A percentile compares a stretch with the other conserved stretches of the same genome.
Conservation (phyloP, 441 rosid species). For the Erodium chrysanthum region DNA sequence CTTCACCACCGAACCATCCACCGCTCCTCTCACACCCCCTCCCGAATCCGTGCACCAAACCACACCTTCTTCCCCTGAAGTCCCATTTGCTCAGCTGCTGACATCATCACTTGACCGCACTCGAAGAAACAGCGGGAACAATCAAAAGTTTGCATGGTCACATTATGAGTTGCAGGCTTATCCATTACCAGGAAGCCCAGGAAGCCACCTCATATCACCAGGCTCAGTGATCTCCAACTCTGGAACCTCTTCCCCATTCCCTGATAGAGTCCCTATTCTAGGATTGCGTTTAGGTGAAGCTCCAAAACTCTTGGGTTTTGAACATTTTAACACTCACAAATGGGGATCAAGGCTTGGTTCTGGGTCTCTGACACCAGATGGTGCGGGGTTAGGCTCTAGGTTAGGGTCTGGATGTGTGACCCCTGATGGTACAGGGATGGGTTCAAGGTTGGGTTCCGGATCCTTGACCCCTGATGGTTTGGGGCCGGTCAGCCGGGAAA, state of each 20-base stretch:
- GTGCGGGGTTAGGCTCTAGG: slow-evolving; percentile 38
- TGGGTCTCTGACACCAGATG: slow-evolving; percentile 62
- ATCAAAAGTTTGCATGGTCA: slow-evolving; percentile 55
- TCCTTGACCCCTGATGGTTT: too few species aligned
- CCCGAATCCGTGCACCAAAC: slow-evolving; percentile 71
- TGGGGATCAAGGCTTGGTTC: slow-evolving; percentile 90
- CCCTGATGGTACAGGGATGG: slow-evolving; percentile 32
- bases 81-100: slow-evolving; percentile 83
- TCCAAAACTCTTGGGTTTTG: slow-evolving; percentile 61
- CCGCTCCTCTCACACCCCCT: slow-evolving; percentile 90
- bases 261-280: slow-evolving; percentile 47
- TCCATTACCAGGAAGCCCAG: slow-evolving; percentile 70
- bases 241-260: slow-evolving; percentile 89
- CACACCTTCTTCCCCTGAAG: slow-evolving; percentile 93
- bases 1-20: slow-evolving; percentile 77
- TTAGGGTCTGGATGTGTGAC: slow-evolving; percentile 53
- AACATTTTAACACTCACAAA: slow-evolving; percentile 56
- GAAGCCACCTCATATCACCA: slow-evolving; percentile 70
- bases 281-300: slow-evolving; percentile 56
- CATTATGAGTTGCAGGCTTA: slow-evolving; percentile 67
- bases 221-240: slow-evolving; percentile 78
- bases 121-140: slow-evolving; percentile 49
- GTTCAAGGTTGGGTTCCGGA: too few species aligned
- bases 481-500: too few species aligned
- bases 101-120: slow-evolving; percentile 86